Evolutionary conservation across 179 eudicot genomes (phyloP).

Genomic region (Heliamphora pulchella): DNA sequence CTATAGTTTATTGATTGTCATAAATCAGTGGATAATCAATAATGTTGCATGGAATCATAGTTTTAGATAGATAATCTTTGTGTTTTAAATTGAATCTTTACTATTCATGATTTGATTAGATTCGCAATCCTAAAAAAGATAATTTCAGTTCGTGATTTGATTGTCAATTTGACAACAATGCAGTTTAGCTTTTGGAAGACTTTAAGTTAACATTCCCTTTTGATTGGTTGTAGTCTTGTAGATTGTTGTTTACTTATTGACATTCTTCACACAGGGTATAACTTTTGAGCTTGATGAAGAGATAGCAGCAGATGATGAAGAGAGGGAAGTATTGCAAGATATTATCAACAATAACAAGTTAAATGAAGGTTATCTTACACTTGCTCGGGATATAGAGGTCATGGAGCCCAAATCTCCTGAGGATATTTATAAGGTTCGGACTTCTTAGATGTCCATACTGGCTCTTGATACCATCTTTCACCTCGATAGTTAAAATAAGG

Average conservation of each 20-base stretch:
- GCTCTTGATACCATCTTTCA: not conserved
- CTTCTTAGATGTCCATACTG: conserved; percentile 9
- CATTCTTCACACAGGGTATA: conserved; percentile 49
- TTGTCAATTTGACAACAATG: too few relatives aligned
- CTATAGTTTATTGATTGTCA: too few relatives aligned
- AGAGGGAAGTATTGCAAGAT: conserved; percentile 70
- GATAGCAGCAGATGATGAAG: conserved; percentile 59
- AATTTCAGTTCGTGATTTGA: too few relatives aligned
- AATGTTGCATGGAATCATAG: too few relatives aligned
- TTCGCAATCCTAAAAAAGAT: too few relatives aligned
- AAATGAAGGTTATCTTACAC: conserved; percentile 93
- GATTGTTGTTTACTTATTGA: not conserved
- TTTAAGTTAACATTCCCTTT: not conserved
- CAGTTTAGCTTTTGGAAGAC: not conserved
- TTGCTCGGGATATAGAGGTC: conserved; percentile 98
- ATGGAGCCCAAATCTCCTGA: conserved; percentile 98
- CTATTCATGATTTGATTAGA: too few relatives aligned
- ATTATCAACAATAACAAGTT: conserved; percentile 65
- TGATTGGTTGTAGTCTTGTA: not conserved
- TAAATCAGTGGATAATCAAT: too few relatives aligned
- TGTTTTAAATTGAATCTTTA: too few relatives aligned
- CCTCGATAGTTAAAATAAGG: conserved; percentile 5
- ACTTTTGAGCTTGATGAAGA: conserved; percentile 72
- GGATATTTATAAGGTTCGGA: conserved; percentile 80
- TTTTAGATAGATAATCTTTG: too few relatives aligned